phyloP scores from a whole-genome alignment of 1,284 basidiomycete species.

The Marasmius sp. region DNA sequence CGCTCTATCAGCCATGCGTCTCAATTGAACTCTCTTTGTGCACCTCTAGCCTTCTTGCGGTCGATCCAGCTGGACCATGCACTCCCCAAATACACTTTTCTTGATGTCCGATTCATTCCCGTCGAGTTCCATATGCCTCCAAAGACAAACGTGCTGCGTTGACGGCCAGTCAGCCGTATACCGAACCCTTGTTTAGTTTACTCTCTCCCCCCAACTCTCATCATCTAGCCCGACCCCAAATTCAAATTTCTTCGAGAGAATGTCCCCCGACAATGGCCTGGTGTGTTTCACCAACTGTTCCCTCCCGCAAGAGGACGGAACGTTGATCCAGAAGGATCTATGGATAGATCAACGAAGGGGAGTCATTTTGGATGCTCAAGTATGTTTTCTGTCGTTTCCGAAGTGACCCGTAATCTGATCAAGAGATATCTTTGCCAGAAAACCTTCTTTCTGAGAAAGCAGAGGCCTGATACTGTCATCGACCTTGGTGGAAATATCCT shows the following conservation, averaged over 20 bases:
- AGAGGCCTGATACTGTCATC: slow-evolving; percentile 62
- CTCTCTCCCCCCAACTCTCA: background rate
- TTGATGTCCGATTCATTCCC: background rate
- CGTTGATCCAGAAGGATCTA: slow-evolving; percentile 64
- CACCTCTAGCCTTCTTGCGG: too few relatives aligned
- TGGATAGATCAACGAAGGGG: slow-evolving; percentile 76
- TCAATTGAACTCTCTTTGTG: too few relatives aligned
- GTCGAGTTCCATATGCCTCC: background rate
- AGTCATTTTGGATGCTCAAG: slow-evolving; percentile 73
- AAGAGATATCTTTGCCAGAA: slow-evolving; percentile 33
- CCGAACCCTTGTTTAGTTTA: background rate
- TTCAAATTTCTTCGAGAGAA: slow-evolving; percentile 9
- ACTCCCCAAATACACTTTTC: too few relatives aligned
- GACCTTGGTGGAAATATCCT: slow-evolving; percentile 75
- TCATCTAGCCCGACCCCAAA: background rate
- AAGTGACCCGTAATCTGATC: background rate
- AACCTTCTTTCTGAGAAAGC: slow-evolving; percentile 64
- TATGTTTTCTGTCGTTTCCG: slow-evolving; percentile 23
- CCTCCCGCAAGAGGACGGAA: slow-evolving; percentile 75
- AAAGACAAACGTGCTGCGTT: background rate
- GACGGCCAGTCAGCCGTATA: background rate
- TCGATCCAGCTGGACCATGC: too few relatives aligned
- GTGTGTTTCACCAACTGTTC: slow-evolving; percentile 86
- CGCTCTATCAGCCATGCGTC: too few relatives aligned
- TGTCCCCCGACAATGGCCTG: slow-evolving; percentile 57